Percentiles rank a stretch among this genome's conserved stretches.
Conservation (phyloP, 495 filamentous ascomycete genomes). For the Hamigera avellanea region DNA sequence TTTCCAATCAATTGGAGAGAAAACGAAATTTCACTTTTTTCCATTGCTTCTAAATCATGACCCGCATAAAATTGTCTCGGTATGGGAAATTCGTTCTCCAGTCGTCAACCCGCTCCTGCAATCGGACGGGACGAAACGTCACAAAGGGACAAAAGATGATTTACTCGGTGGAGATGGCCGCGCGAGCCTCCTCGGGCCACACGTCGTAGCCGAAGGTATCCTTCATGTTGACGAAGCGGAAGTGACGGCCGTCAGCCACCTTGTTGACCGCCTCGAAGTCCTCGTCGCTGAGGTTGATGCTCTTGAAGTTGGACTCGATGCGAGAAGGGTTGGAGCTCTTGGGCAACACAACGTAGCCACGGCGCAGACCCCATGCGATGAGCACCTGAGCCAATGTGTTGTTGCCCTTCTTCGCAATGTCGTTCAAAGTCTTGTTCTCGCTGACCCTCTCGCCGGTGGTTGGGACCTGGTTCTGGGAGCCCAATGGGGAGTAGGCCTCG, state of each 20-base stretch:
- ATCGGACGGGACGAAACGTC: too few relatives aligned
- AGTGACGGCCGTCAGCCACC: slow-evolving; percentile 48
- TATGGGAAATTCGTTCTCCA: too few relatives aligned
- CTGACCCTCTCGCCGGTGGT: slow-evolving; percentile 51
- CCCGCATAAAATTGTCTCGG: too few relatives aligned
- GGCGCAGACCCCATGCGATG: slow-evolving; percentile 58
- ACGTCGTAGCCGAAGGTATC: slow-evolving; percentile 49
- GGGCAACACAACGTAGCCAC: slow-evolving; percentile 61
- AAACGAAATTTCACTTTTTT: too few relatives aligned
- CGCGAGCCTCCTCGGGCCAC: slow-evolving; percentile 32
- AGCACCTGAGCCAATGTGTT: slow-evolving; percentile 56
- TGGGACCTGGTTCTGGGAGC: slow-evolving; percentile 49
- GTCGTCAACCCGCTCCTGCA: too few relatives aligned
- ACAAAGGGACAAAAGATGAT: too few relatives aligned
- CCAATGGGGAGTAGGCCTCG: slow-evolving; percentile 66
- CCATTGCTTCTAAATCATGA: too few relatives aligned
- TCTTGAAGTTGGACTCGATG: slow-evolving; percentile 55
- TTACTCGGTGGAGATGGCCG: background rate
- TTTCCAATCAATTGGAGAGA: too few relatives aligned
- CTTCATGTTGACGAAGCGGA: slow-evolving; percentile 74
- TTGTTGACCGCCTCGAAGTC: slow-evolving; percentile 48
- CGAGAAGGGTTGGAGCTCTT: slow-evolving; percentile 54
- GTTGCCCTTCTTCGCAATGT: slow-evolving; percentile 50
- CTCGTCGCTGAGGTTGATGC: slow-evolving; percentile 42
- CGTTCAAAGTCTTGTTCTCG: slow-evolving; percentile 47